Percentiles rank a stretch among this genome's conserved stretches.
Evolutionary conservation across 2,329 filamentous ascomycete species (phyloP).

Genomic region (Penicillium polonicum): DNA sequence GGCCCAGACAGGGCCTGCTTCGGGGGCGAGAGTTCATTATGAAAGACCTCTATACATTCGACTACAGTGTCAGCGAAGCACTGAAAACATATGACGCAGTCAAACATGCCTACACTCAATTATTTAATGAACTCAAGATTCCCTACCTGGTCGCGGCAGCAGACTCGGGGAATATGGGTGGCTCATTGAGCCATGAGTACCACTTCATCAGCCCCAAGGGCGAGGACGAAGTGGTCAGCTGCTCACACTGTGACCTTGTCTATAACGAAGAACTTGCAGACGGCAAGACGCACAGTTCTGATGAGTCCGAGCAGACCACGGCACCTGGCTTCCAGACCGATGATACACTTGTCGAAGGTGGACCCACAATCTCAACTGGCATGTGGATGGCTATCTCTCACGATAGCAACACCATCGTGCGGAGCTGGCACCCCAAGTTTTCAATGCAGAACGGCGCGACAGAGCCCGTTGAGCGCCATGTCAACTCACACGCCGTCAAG

Average conservation of each 20-base stretch:
- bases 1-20: slow-evolving; percentile 83
- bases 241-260: slow-evolving; percentile 69
- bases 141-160: slow-evolving; percentile 83
- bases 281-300: slow-evolving; percentile 31
- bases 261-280: slow-evolving; percentile 85
- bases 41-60: slow-evolving; percentile 98
- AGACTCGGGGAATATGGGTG: slow-evolving; percentile 95
- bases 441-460: slow-evolving; percentile 31
- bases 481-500: slow-evolving; percentile 67
- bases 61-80: slow-evolving; percentile 65
- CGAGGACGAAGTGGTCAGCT: slow-evolving; percentile 81
- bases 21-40: slow-evolving; percentile 90
- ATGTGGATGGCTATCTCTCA: slow-evolving; percentile 43
- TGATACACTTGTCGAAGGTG: slow-evolving; percentile 18
- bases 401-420: slow-evolving; percentile 67
- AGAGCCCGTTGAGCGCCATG: slow-evolving; percentile 40
- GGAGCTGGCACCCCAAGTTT: slow-evolving; percentile 64
- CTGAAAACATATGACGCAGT: slow-evolving; percentile 78
- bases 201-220: slow-evolving; percentile 77
- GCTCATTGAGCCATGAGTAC: slow-evolving; percentile 90
- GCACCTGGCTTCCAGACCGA: slow-evolving; percentile 28
- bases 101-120: slow-evolving; percentile 66
- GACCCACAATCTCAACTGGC: slow-evolving; percentile 37
- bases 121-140: slow-evolving; percentile 81
- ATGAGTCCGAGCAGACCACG: slow-evolving; percentile 4